Percentiles rank a stretch among this genome's conserved stretches.
Evolutionary conservation across 2,329 filamentous ascomycete species (phyloP).

Genomic region (Helicocarpus griseus): DNA sequence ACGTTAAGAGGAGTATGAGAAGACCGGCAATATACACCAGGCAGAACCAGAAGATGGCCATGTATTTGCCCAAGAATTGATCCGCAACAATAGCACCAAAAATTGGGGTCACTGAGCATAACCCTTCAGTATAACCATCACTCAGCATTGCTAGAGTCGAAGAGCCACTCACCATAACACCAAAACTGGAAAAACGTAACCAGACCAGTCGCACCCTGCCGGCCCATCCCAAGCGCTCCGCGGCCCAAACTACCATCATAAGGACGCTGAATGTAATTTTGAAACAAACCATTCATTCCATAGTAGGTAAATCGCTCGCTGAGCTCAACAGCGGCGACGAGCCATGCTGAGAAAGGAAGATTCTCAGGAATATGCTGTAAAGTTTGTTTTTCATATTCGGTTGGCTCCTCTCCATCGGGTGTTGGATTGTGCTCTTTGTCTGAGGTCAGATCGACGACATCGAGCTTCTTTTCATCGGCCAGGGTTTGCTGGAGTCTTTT

Average conservation of each 20-base stretch:
- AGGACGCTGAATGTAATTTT: constrained; percentile 44
- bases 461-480: constrained; percentile 1
- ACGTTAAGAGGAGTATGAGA: constrained; percentile 45
- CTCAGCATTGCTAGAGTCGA: background rate
- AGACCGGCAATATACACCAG: constrained; percentile 50
- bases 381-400: constrained; percentile 40
- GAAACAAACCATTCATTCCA: constrained; percentile 45
- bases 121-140: background rate
- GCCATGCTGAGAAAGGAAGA: constrained; percentile 46
- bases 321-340: constrained; percentile 48
- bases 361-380: constrained; percentile 47
- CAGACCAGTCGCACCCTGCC: constrained; percentile 39
- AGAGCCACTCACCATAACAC: constrained; percentile 35
- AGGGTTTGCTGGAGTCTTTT: constrained; percentile 4
- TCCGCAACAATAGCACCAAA: constrained; percentile 51
- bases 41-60: constrained; percentile 49
- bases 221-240: constrained; percentile 35
- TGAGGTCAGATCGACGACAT: background rate
- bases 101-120: constrained; percentile 42
- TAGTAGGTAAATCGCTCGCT: constrained; percentile 52
- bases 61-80: constrained; percentile 52
- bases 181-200: constrained; percentile 48
- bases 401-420: constrained; percentile 45
- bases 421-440: constrained; percentile 15
- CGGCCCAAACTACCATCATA: constrained; percentile 29